These are phyloP conservation scores for Scalesia atractyloides DNA, from an alignment of 129 eudicot species.

Conservation along the genomic window DNA sequence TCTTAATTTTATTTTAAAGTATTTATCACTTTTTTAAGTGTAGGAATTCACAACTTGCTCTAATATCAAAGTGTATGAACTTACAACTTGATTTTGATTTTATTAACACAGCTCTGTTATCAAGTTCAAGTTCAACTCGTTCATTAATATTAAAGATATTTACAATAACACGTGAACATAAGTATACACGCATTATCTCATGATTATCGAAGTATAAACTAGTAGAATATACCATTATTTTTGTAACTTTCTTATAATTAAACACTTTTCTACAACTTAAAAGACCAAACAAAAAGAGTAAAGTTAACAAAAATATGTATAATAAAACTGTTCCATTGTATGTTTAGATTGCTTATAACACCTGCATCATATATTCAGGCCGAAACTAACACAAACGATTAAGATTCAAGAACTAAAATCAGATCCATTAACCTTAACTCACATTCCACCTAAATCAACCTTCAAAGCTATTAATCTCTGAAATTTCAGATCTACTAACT, in stretches of 20 bases:
- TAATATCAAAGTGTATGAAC: too few species aligned
- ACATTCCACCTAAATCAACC: constrained; percentile 8
- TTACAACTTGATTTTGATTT: too few species aligned
- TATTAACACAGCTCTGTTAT: too few species aligned
- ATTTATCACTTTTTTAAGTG: too few species aligned
- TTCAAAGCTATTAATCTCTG: not conserved
- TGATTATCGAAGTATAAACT: too few species aligned
- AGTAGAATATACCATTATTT: not conserved
- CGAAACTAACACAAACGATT: constrained; percentile 14
- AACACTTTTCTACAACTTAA: not conserved
- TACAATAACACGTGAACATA: too few species aligned
- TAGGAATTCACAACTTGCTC: too few species aligned
- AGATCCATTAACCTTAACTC: constrained; percentile 22
- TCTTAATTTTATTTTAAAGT: too few species aligned
- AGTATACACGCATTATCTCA: too few species aligned
- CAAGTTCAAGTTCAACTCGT: too few species aligned
- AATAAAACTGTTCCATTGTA: not conserved
- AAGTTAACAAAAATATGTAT: constrained; percentile 7
- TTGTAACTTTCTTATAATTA: not conserved
- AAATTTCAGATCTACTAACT: constrained; percentile 15
- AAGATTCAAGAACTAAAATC: not conserved
- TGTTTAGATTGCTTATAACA: not conserved
- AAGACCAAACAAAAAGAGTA: constrained; percentile 22
- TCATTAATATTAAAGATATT: too few species aligned
- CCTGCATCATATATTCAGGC: not conserved